These are phyloP conservation scores for Infundibulicybe gibba DNA, from an alignment of 768 basidiomycete species.

Conservation along the genomic window DNA sequence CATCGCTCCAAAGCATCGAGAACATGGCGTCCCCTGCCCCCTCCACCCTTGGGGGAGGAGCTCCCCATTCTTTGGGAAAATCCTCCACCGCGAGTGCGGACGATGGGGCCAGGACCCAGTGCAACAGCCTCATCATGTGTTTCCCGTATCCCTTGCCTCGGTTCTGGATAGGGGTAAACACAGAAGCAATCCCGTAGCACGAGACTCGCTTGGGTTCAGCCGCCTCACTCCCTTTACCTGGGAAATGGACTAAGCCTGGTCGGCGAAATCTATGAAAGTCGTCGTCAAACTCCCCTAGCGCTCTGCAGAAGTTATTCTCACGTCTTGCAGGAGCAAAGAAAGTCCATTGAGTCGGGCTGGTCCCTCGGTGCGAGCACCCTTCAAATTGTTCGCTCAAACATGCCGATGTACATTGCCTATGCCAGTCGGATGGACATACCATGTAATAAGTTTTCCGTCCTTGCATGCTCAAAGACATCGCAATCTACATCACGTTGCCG, in stretches of 20 bases:
- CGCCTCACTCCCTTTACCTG: conserved; percentile 4
- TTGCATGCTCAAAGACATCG: conserved; percentile 39
- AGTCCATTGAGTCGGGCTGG: conserved; percentile 47
- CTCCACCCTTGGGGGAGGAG: conserved; percentile 31
- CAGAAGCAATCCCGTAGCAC: conserved; percentile 53
- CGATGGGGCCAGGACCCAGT: conserved; percentile 45
- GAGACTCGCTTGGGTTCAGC: conserved; percentile 16
- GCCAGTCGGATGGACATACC: conserved; percentile 27
- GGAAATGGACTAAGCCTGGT: conserved; percentile 20
- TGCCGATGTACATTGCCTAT: too few species aligned
- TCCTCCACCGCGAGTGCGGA: conserved; percentile 12
- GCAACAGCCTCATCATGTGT: conserved; percentile 64
- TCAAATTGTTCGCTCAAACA: not conserved
- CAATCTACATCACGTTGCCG: conserved; percentile 34
- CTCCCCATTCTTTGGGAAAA: conserved; percentile 38
- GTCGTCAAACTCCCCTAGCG: not conserved
- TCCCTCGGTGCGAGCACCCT: conserved; percentile 59
- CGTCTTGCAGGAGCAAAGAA: conserved; percentile 63
- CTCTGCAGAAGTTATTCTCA: conserved; percentile 22
- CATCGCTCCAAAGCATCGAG: conserved; percentile 51
- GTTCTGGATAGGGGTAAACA: conserved; percentile 48
- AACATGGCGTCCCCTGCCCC: conserved; percentile 36
- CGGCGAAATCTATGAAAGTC: conserved; percentile 22
- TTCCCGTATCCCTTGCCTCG: conserved; percentile 54
- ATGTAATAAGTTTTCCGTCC: conserved; percentile 45